Conservation (phyloP, 225 moss, liverwort and hornwort species). For the Asterella californica region DNA sequence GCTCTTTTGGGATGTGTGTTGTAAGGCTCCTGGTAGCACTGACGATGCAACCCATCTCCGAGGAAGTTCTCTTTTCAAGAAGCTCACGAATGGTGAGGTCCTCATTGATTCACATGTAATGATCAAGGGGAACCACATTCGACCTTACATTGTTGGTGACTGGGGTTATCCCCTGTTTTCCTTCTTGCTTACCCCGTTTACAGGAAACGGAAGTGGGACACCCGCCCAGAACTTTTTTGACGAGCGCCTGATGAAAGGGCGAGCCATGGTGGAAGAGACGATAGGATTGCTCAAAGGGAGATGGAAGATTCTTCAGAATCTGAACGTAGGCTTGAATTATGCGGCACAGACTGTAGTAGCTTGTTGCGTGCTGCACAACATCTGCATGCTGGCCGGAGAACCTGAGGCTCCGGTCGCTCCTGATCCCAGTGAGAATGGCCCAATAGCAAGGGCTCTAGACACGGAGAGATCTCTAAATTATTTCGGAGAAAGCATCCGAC, state of each 20-base stretch:
- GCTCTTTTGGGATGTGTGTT: slow-evolving; percentile 55
- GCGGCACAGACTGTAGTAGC: slow-evolving; percentile 55
- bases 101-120: slow-evolving; percentile 42
- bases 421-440: slow-evolving; percentile 42
- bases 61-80: slow-evolving; percentile 41
- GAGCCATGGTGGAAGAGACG: slow-evolving; percentile 43
- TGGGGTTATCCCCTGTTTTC: slow-evolving; percentile 48
- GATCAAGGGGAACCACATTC: slow-evolving; percentile 43
- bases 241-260: slow-evolving; percentile 46
- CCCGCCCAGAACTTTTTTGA: slow-evolving; percentile 45
- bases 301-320: slow-evolving; percentile 58
- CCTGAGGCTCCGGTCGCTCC: slow-evolving; percentile 35
- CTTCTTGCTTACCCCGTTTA: slow-evolving; percentile 52
- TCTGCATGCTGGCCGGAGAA: slow-evolving; percentile 48
- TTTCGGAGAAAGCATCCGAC: slow-evolving; percentile 52
- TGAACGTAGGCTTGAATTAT: slow-evolving; percentile 51
- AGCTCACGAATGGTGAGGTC: slow-evolving; percentile 42
- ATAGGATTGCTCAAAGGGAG: slow-evolving; percentile 49
- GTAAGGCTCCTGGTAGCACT: slow-evolving; percentile 40
- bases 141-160: slow-evolving; percentile 47
- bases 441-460: slow-evolving; percentile 38
- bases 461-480: slow-evolving; percentile 46
- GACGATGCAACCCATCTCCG: slow-evolving; percentile 48
- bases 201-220: slow-evolving; percentile 37
- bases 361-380: slow-evolving; percentile 63